phyloP scores from a whole-genome alignment of 2,329 filamentous ascomycete genomes.

The Paecilomyces formosus region DNA sequence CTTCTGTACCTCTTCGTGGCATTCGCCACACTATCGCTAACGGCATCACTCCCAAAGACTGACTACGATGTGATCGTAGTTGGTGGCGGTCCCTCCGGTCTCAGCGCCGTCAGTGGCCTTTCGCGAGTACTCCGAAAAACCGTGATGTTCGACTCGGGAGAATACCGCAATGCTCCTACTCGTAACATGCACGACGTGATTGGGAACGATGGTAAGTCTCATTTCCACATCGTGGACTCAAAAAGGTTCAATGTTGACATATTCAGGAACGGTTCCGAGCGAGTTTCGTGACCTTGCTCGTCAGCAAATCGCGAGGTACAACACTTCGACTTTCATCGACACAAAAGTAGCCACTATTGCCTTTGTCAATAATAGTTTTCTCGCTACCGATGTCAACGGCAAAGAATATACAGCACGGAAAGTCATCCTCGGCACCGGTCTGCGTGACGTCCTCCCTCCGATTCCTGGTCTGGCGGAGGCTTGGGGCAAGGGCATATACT shows the following conservation, averaged over 20 bases:
- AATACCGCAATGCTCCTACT: constrained; percentile 52
- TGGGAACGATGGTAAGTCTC: constrained; percentile 47
- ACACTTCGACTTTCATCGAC: constrained; percentile 42
- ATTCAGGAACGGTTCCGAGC: constrained; percentile 45
- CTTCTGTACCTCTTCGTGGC: no score
- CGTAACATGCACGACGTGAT: constrained; percentile 56
- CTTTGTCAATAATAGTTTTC: constrained; percentile 36
- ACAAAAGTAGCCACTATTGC: constrained; percentile 41
- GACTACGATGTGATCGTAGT: constrained; percentile 51
- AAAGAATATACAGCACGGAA: constrained; percentile 43
- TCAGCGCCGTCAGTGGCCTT: constrained; percentile 50
- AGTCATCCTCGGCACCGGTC: constrained; percentile 51
- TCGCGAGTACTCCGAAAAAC: constrained; percentile 50
- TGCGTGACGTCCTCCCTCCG: constrained; percentile 47
- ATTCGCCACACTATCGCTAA: not conserved
- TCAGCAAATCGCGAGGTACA: constrained; percentile 45
- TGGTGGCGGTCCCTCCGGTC: constrained; percentile 51
- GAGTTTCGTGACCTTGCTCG: constrained; percentile 50
- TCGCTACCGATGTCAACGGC: constrained; percentile 29
- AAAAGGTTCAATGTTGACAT: constrained; percentile 2
- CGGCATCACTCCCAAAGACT: constrained; percentile 7
- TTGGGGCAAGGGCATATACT: constrained; percentile 55
- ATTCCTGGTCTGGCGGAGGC: constrained; percentile 50
- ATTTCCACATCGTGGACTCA: not conserved
- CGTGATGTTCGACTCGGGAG: constrained; percentile 51